phyloP scores from a whole-genome alignment of 2,329 filamentous ascomycete species.

The Xylariaceae sp. region DNA sequence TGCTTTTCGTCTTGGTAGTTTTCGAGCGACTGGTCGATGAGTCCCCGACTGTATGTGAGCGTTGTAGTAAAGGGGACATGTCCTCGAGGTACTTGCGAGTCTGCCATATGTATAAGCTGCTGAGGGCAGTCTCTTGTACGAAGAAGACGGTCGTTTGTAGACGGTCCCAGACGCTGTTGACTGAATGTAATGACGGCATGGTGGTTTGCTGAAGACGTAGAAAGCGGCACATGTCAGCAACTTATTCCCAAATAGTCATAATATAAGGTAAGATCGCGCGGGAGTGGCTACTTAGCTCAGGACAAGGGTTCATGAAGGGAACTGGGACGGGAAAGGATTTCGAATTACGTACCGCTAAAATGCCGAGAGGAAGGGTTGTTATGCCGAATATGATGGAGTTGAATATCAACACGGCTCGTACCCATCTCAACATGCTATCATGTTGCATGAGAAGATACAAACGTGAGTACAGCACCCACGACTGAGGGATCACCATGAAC shows the following conservation, averaged over 20 bases:
- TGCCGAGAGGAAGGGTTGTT: conserved; percentile 30
- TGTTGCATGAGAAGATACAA: conserved; percentile 30
- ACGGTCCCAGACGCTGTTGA: conserved; percentile 30
- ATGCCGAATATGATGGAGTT: conserved; percentile 29
- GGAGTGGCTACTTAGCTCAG: not conserved
- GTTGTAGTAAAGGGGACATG: conserved; percentile 11
- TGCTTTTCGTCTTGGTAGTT: conserved; percentile 14
- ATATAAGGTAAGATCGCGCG: not conserved
- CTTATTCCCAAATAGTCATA: not conserved
- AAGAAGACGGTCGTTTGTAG: conserved; percentile 33
- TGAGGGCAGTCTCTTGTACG: conserved; percentile 30
- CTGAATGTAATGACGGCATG: conserved; percentile 21
- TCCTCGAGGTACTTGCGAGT: conserved; percentile 24
- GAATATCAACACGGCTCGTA: conserved; percentile 24
- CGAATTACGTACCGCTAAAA: conserved; percentile 24
- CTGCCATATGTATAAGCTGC: conserved; percentile 31
- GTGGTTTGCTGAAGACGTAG: conserved; percentile 24
- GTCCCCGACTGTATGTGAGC: conserved; percentile 7
- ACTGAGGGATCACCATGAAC: conserved; percentile 32
- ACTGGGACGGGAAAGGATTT: not conserved
- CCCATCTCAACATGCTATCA: conserved; percentile 22
- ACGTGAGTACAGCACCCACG: conserved; percentile 32
- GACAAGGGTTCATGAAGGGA: not conserved
- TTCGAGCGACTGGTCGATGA: conserved; percentile 10
- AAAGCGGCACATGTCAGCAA: conserved; percentile 1